These are phyloP conservation scores for Hypoxylon fuscum DNA, from an alignment of 495 filamentous ascomycete species.

Conservation along the genomic window DNA sequence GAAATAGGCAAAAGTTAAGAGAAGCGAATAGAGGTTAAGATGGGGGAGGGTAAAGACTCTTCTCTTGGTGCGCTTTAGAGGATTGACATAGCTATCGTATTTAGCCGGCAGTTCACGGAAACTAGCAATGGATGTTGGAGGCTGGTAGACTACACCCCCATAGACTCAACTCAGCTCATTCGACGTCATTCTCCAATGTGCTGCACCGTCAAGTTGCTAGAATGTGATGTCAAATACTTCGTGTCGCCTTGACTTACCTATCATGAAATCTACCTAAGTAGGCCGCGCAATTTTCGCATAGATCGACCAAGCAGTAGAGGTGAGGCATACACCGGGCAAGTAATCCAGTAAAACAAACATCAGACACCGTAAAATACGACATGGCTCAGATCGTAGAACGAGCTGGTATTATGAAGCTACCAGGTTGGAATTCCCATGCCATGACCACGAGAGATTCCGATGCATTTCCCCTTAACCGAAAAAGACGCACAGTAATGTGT, in stretches of 20 bases:
- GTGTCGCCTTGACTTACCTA: no score
- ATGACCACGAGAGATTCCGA: slow-evolving; percentile 43
- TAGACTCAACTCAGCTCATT: slow-evolving; percentile 19
- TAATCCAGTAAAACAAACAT: no score
- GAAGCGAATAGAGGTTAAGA: neutral
- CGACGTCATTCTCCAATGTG: neutral
- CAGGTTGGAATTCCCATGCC: slow-evolving; percentile 40
- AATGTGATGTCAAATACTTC: neutral
- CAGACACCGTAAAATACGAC: neutral
- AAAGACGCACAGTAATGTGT: no score
- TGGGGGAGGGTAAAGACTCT: neutral
- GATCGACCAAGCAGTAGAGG: no score
- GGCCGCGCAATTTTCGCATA: no score
- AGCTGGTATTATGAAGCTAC: slow-evolving; percentile 45
- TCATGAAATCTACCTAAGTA: no score
- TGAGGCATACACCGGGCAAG: no score
- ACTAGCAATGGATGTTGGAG: neutral
- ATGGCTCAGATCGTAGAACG: slow-evolving; percentile 32
- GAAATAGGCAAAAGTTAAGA: neutral
- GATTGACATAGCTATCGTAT: neutral
- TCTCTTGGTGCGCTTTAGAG: neutral
- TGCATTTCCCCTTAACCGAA: slow-evolving; percentile 41
- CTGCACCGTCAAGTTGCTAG: neutral
- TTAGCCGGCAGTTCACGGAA: neutral
- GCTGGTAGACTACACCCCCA: slow-evolving; percentile 21